Evolutionary conservation across 1,139 yeast genomes (phyloP).

Genomic region (Candida sojae): DNA sequence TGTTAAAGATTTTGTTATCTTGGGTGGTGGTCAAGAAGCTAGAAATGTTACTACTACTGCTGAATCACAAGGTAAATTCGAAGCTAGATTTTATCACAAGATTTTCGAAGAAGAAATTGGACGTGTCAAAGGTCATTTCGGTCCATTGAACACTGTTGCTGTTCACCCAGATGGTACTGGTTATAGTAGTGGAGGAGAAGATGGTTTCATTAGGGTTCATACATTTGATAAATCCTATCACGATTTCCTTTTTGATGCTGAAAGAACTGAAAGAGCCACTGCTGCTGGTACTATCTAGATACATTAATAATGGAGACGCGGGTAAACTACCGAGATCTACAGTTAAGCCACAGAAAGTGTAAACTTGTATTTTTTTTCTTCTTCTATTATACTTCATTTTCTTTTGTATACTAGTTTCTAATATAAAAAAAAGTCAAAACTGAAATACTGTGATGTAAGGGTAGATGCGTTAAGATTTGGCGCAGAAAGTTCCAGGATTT

Average conservation of each 20-base stretch:
- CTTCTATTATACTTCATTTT: not conserved
- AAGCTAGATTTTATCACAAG: slow-evolving; percentile 94
- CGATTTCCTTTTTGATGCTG: slow-evolving; percentile 91
- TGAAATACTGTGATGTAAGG: not conserved
- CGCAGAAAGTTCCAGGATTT: not conserved
- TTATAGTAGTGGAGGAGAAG: slow-evolving; percentile 97
- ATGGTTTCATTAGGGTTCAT: slow-evolving; percentile 94
- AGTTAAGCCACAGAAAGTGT: not conserved
- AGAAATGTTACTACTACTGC: slow-evolving; percentile 96
- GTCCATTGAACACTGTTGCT: slow-evolving; percentile 93
- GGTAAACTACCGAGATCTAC: no score
- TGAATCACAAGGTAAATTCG: slow-evolving; percentile 93
- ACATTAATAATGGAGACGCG: not conserved
- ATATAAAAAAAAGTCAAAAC: not conserved
- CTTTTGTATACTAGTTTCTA: slow-evolving; percentile 1
- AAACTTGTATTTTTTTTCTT: not conserved
- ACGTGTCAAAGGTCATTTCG: slow-evolving; percentile 97
- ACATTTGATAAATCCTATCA: slow-evolving; percentile 89
- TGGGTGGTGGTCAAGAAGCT: slow-evolving; percentile 99
- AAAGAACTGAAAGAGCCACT: slow-evolving; percentile 66
- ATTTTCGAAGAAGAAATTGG: slow-evolving; percentile 95
- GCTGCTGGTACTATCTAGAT: slow-evolving; percentile 30
- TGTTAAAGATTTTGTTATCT: slow-evolving; percentile 82
- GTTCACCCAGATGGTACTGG: slow-evolving; percentile 94
- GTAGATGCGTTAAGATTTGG: not conserved